A percentile compares a stretch with the other conserved stretches of the same genome.
Evolutionary conservation across 139 green algal species (phyloP).

Genomic region (Haematococcus lacustris): DNA sequence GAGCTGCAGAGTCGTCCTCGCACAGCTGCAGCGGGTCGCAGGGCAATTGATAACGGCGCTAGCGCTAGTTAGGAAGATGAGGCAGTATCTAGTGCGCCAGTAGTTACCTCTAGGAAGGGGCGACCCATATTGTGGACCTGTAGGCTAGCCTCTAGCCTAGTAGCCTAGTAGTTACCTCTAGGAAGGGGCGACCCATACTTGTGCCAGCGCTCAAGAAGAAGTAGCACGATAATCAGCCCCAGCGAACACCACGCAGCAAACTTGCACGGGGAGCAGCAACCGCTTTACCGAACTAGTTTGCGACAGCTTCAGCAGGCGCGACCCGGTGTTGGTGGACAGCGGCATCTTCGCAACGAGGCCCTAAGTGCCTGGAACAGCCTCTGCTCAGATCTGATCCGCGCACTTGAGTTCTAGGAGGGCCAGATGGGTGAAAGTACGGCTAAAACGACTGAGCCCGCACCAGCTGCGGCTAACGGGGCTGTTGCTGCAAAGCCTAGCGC

Average conservation of each 20-base stretch:
- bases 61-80: background rate
- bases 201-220: too few species aligned
- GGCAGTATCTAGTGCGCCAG: background rate
- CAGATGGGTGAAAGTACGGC: background rate
- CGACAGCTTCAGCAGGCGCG: background rate
- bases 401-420: background rate
- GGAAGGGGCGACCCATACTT: background rate
- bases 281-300: background rate
- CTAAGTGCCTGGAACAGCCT: background rate
- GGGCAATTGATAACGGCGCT: background rate
- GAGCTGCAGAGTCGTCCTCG: background rate
- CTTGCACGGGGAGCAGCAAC: background rate
- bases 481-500: constrained; percentile 6
- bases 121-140: background rate
- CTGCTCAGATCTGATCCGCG: background rate
- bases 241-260: background rate
- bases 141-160: background rate
- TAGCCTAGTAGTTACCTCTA: background rate
- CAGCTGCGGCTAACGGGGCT: background rate
- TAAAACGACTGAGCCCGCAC: background rate
- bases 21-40: background rate
- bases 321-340: background rate
- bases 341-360: background rate
- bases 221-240: too few species aligned
- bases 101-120: background rate